phyloP scores from a whole-genome alignment of 106 monocot genomes.

The Apostasia shenzhenica region DNA sequence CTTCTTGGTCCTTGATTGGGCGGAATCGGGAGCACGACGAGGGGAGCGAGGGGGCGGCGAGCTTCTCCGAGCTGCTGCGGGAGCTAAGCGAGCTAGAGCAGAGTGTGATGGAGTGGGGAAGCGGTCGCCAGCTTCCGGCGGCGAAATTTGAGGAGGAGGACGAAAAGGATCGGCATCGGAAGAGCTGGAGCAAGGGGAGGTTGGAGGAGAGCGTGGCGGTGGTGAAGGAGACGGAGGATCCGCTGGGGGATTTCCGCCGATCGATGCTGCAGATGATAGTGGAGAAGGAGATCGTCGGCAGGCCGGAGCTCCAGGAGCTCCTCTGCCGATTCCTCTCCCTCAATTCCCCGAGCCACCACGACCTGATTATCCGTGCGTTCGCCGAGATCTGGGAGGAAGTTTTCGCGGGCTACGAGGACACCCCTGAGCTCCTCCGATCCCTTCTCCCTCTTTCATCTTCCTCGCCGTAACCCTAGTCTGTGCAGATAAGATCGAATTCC shows the following conservation, averaged over 20 bases:
- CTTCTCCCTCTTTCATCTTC: no score
- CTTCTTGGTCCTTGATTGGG: conserved; percentile 11
- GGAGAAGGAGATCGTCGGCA: conserved; percentile 53
- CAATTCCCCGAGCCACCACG: conserved; percentile 57
- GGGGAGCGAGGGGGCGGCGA: conserved; percentile 3
- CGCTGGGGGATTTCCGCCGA: conserved; percentile 44
- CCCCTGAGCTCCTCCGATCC: conserved; percentile 11
- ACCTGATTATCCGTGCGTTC: conserved; percentile 63
- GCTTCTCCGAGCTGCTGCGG: conserved; percentile 48
- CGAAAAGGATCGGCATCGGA: background rate
- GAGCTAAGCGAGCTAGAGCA: conserved; percentile 58
- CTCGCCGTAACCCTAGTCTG: no score
- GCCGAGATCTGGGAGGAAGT: conserved; percentile 74
- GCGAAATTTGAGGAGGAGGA: background rate
- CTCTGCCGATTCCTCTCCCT: conserved; percentile 40
- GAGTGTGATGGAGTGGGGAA: conserved; percentile 25
- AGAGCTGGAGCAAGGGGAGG: conserved; percentile 15
- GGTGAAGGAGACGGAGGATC: conserved; percentile 56
- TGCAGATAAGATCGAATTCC: no score
- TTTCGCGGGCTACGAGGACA: conserved; percentile 28
- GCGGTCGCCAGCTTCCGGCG: background rate
- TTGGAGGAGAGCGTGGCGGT: conserved; percentile 54
- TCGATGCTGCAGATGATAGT: conserved; percentile 84
- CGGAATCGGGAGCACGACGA: conserved; percentile 3
- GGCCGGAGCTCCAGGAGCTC: conserved; percentile 38